Evolutionary conservation across 2,329 filamentous ascomycete species (phyloP), one percentile per base, ranked within the genome.

Genomic region (Cordyceps tenuipes): DNA sequence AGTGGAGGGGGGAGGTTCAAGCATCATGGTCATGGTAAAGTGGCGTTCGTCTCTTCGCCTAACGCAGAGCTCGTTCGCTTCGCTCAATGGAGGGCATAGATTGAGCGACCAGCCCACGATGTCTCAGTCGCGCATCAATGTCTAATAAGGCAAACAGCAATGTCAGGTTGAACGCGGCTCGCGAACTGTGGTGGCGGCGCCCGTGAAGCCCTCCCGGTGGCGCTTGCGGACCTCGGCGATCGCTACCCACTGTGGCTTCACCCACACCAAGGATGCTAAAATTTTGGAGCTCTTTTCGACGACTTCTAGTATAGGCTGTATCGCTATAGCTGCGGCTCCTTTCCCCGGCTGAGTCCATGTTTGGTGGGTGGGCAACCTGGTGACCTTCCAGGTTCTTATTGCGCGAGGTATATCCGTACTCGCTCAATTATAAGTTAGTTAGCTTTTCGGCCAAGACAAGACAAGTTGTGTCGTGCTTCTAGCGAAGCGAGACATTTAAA

Each of bases 231-330:
- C 56, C 56, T n/a, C 56, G 47, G 48, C 51, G 56, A 59, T 59
- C 56, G 10, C 19, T 51, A 52, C 26, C 56, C 56, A 59, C 56
- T 51, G 56, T 59, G 56, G 56, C 56, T 59, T 44, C 23, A 23
- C 23, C 34, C 26, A 23, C 15, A n/a, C 21, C 48, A 13, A 26
- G 13, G 26, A 57, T 57, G 31, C 47, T 31, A 26, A 49, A 36
- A 36, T 12, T 7, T 21, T 34, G 21, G 26, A 48, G 19, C 53
- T 26, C 49, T 36, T 48, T 39, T 13, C 29, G 19, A 15, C 13
- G 8, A 17, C 3, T 26, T 48, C 5, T 19, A 7, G 9, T n/a
- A 19, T n/a, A n/a, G n/a, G n/a, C n/a, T n/a, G n/a, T n/a, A n/a
- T n/a, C n/a, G n/a, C n/a, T n/a, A n/a, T 29, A 36, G 21, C 36